Percentiles rank a stretch among this genome's conserved stretches.
Conservation (phyloP, 345 rosid genomes). For the Turritis glabra region DNA sequence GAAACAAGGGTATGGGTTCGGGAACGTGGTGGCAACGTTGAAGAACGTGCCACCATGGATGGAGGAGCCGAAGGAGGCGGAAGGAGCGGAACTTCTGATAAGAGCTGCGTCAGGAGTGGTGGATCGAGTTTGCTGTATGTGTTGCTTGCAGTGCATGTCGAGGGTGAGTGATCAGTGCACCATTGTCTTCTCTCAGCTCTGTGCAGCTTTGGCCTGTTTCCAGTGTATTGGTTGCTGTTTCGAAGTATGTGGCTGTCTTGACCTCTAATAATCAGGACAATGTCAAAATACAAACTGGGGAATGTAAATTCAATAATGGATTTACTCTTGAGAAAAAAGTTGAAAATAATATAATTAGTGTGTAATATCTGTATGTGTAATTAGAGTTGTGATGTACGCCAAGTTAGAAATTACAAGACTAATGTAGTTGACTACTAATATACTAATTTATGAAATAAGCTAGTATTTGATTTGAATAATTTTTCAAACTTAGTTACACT, state of each 20-base stretch:
- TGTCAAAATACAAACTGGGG: neutral
- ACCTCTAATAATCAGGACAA: slow-evolving; percentile 10
- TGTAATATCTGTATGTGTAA: slow-evolving; percentile 4
- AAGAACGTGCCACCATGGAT: slow-evolving; percentile 64
- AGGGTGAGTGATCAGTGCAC: slow-evolving; percentile 61
- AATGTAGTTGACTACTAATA: slow-evolving; percentile 3
- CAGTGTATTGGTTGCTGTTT: slow-evolving; percentile 79
- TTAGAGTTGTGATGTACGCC: neutral
- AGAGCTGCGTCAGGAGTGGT: slow-evolving; percentile 63
- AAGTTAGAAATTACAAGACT: neutral
- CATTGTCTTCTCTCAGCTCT: slow-evolving; percentile 56
- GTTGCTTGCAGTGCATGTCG: slow-evolving; percentile 70
- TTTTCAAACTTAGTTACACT: neutral
- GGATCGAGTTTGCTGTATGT: slow-evolving; percentile 70
- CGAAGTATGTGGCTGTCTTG: slow-evolving; percentile 55
- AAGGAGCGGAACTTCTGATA: slow-evolving; percentile 55
- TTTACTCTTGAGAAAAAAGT: slow-evolving; percentile 6
- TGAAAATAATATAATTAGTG: neutral
- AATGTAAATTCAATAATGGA: slow-evolving; percentile 24
- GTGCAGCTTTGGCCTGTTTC: slow-evolving; percentile 70
- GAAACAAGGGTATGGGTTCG: slow-evolving; percentile 65
- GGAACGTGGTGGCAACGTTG: slow-evolving; percentile 57
- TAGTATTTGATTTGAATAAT: neutral
- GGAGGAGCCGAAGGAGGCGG: slow-evolving; percentile 55
- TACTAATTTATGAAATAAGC: neutral